phyloP scores from a whole-genome alignment of 1,284 basidiomycete genomes.

The Malassezia equina region DNA sequence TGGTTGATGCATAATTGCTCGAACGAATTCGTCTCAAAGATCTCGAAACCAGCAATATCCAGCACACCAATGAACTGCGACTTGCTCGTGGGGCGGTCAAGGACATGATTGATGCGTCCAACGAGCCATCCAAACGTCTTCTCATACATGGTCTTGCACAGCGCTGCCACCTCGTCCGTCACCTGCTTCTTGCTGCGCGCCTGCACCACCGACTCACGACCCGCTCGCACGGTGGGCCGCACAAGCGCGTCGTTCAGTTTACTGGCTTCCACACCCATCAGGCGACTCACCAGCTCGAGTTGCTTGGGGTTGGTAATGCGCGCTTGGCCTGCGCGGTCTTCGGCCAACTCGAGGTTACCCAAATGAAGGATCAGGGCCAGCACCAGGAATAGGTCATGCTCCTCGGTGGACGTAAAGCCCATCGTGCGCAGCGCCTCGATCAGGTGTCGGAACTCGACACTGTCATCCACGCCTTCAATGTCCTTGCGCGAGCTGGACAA shows the following conservation, averaged over 20 bases:
- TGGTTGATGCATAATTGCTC: conserved; percentile 99
- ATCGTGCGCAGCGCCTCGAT: conserved; percentile 74
- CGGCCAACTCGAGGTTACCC: conserved; percentile 77
- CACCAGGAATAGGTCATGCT: conserved; percentile 85
- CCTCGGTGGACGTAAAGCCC: conserved; percentile 73
- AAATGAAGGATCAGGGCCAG: conserved; percentile 89
- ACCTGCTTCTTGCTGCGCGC: conserved; percentile 85
- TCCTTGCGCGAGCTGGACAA: conserved; percentile 78
- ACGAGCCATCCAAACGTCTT: conserved; percentile 90
- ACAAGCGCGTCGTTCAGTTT: conserved; percentile 70
- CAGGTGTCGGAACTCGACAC: conserved; percentile 72
- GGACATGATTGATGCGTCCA: conserved; percentile 83
- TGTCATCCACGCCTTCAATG: conserved; percentile 89
- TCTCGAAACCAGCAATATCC: conserved; percentile 99
- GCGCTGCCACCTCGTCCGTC: conserved; percentile 76
- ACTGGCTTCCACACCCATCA: conserved; percentile 78
- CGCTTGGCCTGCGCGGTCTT: conserved; percentile 77
- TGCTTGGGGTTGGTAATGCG: conserved; percentile 54
- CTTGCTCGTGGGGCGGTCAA: conserved; percentile 79
- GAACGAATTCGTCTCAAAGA: conserved; percentile 60
- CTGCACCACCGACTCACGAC: conserved; percentile 92
- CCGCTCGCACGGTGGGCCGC: conserved; percentile 70
- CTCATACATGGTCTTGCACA: conserved; percentile 95
- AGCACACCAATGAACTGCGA: conserved; percentile 95
- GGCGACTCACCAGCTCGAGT: conserved; percentile 75